Evolutionary conservation across 495 filamentous ascomycete species (phyloP).

Genomic region (Daldinia vernicosa): DNA sequence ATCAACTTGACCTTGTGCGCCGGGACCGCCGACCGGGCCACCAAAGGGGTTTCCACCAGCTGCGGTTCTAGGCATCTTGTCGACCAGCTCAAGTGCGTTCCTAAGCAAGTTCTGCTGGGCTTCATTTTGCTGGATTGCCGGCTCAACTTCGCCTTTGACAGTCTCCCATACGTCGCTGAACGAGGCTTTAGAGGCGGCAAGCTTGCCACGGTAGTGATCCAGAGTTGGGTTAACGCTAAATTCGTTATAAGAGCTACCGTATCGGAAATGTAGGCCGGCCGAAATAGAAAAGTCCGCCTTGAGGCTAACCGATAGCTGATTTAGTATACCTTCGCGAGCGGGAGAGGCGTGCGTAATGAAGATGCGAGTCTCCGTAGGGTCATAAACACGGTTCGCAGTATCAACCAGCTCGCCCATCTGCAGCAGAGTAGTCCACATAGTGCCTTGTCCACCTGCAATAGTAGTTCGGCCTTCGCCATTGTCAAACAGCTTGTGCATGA

Average conservation of each 20-base stretch:
- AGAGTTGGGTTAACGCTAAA: constrained; percentile 98
- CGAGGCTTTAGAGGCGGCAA: constrained; percentile 97
- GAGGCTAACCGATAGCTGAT: constrained; percentile 96
- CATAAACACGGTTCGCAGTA: constrained; percentile 97
- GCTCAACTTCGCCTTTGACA: constrained; percentile 92
- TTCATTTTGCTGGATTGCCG: constrained; percentile 90
- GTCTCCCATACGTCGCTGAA: constrained; percentile 99
- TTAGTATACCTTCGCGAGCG: constrained; percentile 94
- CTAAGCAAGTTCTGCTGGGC: constrained; percentile 89
- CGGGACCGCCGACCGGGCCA: constrained; percentile 77
- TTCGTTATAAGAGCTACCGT: constrained; percentile 99
- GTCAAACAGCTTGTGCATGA: constrained; percentile 99
- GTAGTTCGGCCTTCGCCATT: constrained; percentile 98
- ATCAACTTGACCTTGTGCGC: constrained; percentile 85
- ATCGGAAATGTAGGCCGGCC: constrained; percentile 97
- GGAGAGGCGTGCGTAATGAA: constrained; percentile 98
- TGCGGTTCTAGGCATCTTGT: constrained; percentile 94
- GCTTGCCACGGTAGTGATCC: constrained; percentile 98
- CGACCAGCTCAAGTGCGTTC: constrained; percentile 88
- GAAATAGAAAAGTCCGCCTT: constrained; percentile 99
- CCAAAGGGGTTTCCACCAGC: constrained; percentile 97
- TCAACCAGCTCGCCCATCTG: constrained; percentile 99
- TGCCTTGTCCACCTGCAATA: constrained; percentile 97
- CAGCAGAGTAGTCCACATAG: constrained; percentile 98
- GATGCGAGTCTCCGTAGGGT: constrained; percentile 96